These are phyloP conservation scores for Oryza brachyantha DNA, from an alignment of 176 grass and related monocot species.

Conservation along the genomic window DNA sequence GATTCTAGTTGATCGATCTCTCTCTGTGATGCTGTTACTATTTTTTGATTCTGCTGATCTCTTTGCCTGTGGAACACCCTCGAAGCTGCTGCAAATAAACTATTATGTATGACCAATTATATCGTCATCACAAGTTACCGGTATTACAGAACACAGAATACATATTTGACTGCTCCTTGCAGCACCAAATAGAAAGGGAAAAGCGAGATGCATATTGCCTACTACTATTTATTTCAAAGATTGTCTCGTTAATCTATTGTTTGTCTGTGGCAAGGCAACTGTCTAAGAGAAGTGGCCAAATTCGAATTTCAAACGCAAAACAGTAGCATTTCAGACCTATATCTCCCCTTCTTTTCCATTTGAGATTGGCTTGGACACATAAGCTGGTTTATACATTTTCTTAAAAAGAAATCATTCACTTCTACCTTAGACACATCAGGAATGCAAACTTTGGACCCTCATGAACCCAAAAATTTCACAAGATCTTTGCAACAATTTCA, in stretches of 20 bases:
- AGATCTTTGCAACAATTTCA: neutral
- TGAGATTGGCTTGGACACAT: neutral
- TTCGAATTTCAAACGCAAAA: neutral
- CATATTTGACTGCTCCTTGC: neutral
- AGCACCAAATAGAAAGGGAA: neutral
- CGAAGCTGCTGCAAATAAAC: neutral
- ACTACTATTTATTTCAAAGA: too few species aligned
- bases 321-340: neutral
- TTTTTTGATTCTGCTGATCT: neutral
- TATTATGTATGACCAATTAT: neutral
- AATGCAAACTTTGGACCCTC: neutral
- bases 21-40: neutral
- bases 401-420: neutral
- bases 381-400: too few species aligned
- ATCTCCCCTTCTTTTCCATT: neutral
- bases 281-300: neutral
- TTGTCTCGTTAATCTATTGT: neutral
- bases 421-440: neutral
- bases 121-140: neutral
- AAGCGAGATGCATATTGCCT: neutral
- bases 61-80: neutral
- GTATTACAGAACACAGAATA: neutral
- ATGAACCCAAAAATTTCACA: neutral
- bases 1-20: constrained; percentile 6
- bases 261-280: neutral